A percentile compares a stretch with the other conserved stretches of the same genome.
phyloP scores from a whole-genome alignment of 192 early-diverging fungal species.

The Backusella psychrophila region DNA sequence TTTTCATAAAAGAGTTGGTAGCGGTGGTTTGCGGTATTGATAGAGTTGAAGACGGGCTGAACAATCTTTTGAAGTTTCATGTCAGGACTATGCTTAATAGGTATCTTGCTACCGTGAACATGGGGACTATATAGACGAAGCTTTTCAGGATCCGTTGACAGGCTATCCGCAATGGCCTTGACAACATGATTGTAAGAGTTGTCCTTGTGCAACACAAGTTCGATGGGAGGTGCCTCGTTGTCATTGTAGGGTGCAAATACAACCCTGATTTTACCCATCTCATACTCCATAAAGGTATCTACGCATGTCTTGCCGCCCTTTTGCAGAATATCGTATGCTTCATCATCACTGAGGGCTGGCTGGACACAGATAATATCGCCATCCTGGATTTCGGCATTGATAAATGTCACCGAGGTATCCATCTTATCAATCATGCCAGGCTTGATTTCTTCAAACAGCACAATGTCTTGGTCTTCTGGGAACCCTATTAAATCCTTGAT shows the following conservation, averaged over 20 bases:
- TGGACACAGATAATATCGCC: slow-evolving; percentile 95
- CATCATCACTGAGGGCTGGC: slow-evolving; percentile 46
- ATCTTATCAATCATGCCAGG: slow-evolving; percentile 86
- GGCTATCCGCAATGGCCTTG: slow-evolving; percentile 53
- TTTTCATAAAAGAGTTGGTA: slow-evolving; percentile 75
- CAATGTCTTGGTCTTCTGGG: slow-evolving; percentile 54
- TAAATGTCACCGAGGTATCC: slow-evolving; percentile 63
- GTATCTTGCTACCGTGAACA: neutral
- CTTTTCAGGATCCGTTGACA: slow-evolving; percentile 64
- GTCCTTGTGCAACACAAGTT: slow-evolving; percentile 56
- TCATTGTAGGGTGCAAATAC: slow-evolving; percentile 63
- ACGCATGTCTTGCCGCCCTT: slow-evolving; percentile 46
- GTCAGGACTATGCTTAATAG: neutral
- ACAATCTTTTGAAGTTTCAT: slow-evolving; percentile 37
- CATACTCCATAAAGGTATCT: slow-evolving; percentile 74
- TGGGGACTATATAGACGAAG: slow-evolving; percentile 44
- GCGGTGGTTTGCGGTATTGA: slow-evolving; percentile 12
- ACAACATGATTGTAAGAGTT: slow-evolving; percentile 70
- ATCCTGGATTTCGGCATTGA: slow-evolving; percentile 78
- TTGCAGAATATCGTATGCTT: slow-evolving; percentile 31
- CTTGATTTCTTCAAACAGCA: slow-evolving; percentile 79
- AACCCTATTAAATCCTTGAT: slow-evolving; percentile 56
- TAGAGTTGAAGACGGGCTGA: slow-evolving; percentile 17
- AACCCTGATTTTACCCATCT: slow-evolving; percentile 67
- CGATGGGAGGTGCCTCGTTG: slow-evolving; percentile 33